Base-by-base conservation (phyloP, 805 yeast species). In the Nakazawaea ambrosiae region DNA sequence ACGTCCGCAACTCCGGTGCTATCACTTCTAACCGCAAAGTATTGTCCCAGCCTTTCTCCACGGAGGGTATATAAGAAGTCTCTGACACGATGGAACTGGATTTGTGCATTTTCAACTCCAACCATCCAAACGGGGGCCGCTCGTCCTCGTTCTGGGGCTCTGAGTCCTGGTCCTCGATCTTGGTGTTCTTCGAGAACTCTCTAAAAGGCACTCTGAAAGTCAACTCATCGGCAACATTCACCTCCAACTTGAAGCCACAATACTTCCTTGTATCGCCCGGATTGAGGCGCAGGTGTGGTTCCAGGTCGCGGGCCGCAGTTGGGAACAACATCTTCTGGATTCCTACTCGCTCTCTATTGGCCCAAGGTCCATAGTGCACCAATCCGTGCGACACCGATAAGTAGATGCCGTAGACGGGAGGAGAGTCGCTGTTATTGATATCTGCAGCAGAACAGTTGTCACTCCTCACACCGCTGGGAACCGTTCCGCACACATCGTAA, bases 321-420 rank as follows among this genome's bases (percentile, higher is more conserved):
- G 98, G 98, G 39, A 81, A 75, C 18, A 92, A 60, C 58, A 79
- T 60, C 12, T 65, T 58, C 40, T 81, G 88, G 8, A 89, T 49
- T 2, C 78, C 71, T 2, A 66, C 66, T 14, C 95, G 56, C 55
- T 92, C 95, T 26, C 90, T 75, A 42, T 92, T 95, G 0, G 96
- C 84, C 96, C 97, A 90, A 0, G 98, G 95, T 0, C 98, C 98
- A 52, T 86, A 89, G 47, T 81, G 81, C 1, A 87, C 60, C 0
- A 84, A 78, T 0, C 87, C 77, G 38, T 73, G 70, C 2, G 71
- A 65, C 2, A 86, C 45, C 11, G 65, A 65, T 7, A 89, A 36
- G 36, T 81, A 81, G 6, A 81, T 47, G 0, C 89, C 89, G 51
- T 68, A 65, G 32, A 62, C 64, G 1, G 88, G 88, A 0, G 81